phyloP scores from a whole-genome alignment of 108 stramenopile species.

The Skeletonema tropicum region DNA sequence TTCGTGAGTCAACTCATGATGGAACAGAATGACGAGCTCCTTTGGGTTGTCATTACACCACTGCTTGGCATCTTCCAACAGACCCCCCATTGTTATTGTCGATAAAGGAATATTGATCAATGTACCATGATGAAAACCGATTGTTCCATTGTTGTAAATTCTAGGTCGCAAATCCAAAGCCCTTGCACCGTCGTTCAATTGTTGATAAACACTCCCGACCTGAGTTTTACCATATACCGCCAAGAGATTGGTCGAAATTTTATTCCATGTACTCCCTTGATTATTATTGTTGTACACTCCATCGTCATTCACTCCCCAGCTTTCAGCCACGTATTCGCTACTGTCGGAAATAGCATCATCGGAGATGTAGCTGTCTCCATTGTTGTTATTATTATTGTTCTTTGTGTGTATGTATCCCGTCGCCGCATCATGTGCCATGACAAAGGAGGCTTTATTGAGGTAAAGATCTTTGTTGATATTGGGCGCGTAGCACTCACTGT shows the following conservation, averaged over 20 bases:
- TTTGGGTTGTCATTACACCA: slow-evolving; percentile 71
- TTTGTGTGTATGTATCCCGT: slow-evolving; percentile 64
- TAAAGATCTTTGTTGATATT: slow-evolving; percentile 41
- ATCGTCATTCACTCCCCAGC: neutral
- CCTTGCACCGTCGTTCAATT: slow-evolving; percentile 71
- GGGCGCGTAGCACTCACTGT: slow-evolving; percentile 63
- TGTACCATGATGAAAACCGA: slow-evolving; percentile 73
- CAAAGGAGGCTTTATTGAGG: slow-evolving; percentile 58
- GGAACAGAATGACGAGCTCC: slow-evolving; percentile 70
- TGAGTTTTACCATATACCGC: slow-evolving; percentile 76
- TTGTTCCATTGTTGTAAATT: slow-evolving; percentile 60
- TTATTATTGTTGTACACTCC: neutral
- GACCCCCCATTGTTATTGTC: slow-evolving; percentile 31
- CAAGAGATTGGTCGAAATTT: slow-evolving; percentile 26
- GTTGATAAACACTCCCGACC: slow-evolving; percentile 62
- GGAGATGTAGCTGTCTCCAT: neutral
- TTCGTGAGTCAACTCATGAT: slow-evolving; percentile 61
- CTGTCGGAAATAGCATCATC: neutral
- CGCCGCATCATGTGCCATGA: slow-evolving; percentile 80
- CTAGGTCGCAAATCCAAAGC: slow-evolving; percentile 78
- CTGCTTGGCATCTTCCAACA: slow-evolving; percentile 57
- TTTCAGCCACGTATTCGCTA: neutral
- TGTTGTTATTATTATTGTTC: neutral
- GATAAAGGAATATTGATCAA: slow-evolving; percentile 52
- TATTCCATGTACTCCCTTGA: slow-evolving; percentile 11